phyloP scores from a whole-genome alignment of 441 rosid species.

The Populus hybrid region DNA sequence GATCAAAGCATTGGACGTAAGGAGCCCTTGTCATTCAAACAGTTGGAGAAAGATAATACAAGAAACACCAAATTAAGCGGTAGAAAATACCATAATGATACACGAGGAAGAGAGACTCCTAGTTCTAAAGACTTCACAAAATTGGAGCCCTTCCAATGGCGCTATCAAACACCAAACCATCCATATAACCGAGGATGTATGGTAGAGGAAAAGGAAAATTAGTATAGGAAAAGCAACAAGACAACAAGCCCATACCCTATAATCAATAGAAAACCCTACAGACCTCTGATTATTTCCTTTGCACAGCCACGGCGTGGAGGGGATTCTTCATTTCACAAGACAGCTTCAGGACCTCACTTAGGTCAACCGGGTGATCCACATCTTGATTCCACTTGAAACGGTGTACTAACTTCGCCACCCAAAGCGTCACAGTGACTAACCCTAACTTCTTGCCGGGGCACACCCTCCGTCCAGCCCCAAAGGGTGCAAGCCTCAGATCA shows the following conservation, averaged over 20 bases:
- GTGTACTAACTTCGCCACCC: constrained; percentile 62
- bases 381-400: constrained; percentile 50
- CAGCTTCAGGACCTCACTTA: constrained; percentile 58
- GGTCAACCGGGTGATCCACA: constrained; percentile 37
- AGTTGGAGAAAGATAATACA: too few relatives aligned
- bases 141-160: neutral
- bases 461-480: constrained; percentile 74
- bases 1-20: too few relatives aligned
- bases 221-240: neutral
- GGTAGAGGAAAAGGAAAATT: neutral
- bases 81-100: neutral
- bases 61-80: neutral
- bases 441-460: constrained; percentile 76
- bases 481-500: constrained; percentile 68
- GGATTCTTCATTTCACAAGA: constrained; percentile 75
- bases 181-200: neutral
- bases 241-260: neutral
- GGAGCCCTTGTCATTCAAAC: too few relatives aligned
- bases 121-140: neutral
- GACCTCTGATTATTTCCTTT: neutral
- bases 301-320: constrained; percentile 39
- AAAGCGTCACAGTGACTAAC: constrained; percentile 46
- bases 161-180: neutral
- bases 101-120: neutral
- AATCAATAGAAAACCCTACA: neutral